Percentiles rank a stretch among this genome's conserved stretches.
Conservation (phyloP, 139 green algal genomes). For the Marvania coccoides region DNA sequence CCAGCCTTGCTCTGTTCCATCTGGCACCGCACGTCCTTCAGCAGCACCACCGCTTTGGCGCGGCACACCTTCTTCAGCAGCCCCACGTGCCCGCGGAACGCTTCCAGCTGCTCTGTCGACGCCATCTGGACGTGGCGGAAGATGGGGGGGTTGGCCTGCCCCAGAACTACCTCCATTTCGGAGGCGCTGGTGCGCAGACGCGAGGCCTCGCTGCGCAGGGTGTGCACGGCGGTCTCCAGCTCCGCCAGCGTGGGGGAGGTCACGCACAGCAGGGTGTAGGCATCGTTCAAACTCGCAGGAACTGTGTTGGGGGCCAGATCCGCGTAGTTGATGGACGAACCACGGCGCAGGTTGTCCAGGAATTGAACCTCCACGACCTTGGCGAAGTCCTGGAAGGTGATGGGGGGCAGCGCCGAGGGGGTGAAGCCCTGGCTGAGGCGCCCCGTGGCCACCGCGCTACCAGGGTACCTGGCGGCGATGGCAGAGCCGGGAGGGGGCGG, state of each 20-base stretch:
- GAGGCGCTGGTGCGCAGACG: conserved; percentile 20
- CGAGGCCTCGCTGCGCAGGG: conserved; percentile 43
- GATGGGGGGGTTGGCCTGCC: conserved; percentile 39
- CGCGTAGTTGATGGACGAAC: conserved; percentile 55
- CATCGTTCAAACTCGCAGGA: conserved; percentile 32
- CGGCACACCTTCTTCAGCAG: conserved; percentile 60
- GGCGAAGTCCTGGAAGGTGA: conserved; percentile 61
- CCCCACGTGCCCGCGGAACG: conserved; percentile 38
- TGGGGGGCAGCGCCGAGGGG: conserved; percentile 7
- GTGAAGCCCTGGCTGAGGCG: conserved; percentile 5
- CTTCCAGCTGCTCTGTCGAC: conserved; percentile 31
- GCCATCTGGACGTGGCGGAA: conserved; percentile 39
- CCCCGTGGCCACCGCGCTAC: conserved; percentile 4
- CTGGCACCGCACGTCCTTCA: conserved; percentile 26
- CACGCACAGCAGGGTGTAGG: conserved; percentile 30
- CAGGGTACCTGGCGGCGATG: conserved; percentile 9
- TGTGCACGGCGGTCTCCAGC: conserved; percentile 42
- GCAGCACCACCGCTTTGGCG: conserved; percentile 24
- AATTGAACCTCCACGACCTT: conserved; percentile 64
- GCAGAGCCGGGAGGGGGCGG: conserved; percentile 1
- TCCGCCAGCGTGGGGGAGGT: conserved; percentile 2
- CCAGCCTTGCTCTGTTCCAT: conserved; percentile 24
- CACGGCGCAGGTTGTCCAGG: conserved; percentile 67
- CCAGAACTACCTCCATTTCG: conserved; percentile 38
- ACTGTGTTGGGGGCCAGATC: conserved; percentile 39